Conservation (phyloP, 257 asterid genomes). For the Fraxinus anomala region DNA sequence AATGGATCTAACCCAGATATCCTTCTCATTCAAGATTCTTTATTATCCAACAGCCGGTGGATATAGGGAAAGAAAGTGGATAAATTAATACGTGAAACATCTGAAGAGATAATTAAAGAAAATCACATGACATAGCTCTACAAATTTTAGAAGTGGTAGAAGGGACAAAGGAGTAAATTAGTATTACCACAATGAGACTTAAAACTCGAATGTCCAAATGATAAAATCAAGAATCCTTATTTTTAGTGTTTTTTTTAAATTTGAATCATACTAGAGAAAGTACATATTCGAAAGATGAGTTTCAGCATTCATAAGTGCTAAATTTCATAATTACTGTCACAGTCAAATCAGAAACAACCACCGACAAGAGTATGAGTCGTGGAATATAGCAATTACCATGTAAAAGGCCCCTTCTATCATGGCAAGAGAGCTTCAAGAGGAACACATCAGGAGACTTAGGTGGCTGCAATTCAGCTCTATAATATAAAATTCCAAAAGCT, state of each 20-base stretch:
- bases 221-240: neutral
- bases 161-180: neutral
- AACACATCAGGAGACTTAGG: constrained; percentile 74
- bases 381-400: constrained; percentile 56
- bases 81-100: constrained; percentile 7
- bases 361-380: neutral
- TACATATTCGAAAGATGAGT: neutral
- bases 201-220: constrained; percentile 1
- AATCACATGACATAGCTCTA: no score
- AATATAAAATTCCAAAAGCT: constrained; percentile 62
- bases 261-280: no score
- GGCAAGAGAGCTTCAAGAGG: constrained; percentile 70
- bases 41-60: constrained; percentile 16
- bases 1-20: constrained; percentile 19
- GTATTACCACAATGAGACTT: neutral
- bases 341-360: neutral
- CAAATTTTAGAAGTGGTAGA: neutral
- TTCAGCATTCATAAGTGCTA: neutral
- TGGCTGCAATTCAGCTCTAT: constrained; percentile 49
- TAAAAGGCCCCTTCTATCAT: constrained; percentile 64
- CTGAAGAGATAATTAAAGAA: neutral
- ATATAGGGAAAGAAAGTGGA: constrained; percentile 11
- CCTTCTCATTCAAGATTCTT: constrained; percentile 8
- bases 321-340: neutral
- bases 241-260: neutral